Percentiles rank a stretch among this genome's conserved stretches.
Conservation (phyloP, 2,329 filamentous ascomycete species). For the Cytospora piceae region DNA sequence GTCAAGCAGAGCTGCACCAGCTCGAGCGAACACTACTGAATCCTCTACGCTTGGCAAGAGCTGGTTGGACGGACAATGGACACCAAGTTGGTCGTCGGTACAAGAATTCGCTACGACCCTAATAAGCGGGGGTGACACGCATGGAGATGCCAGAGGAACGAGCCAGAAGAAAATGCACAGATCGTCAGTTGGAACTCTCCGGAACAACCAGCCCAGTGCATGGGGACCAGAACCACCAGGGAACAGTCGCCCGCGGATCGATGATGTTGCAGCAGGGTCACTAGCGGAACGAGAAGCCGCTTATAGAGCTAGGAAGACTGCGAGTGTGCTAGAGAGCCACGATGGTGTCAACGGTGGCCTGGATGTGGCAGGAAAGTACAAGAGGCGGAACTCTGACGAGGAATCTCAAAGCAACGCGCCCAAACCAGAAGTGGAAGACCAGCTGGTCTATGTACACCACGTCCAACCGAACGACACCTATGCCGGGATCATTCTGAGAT, state of each 20-base stretch:
- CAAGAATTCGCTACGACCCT: slow-evolving; percentile 57
- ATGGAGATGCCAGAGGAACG: slow-evolving; percentile 39
- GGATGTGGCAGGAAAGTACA: slow-evolving; percentile 60
- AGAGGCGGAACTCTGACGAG: slow-evolving; percentile 72
- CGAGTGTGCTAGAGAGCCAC: slow-evolving; percentile 64
- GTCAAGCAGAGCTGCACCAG: slow-evolving; percentile 23
- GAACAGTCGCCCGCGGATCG: slow-evolving; percentile 43
- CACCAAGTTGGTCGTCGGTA: slow-evolving; percentile 59
- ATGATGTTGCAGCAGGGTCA: slow-evolving; percentile 59
- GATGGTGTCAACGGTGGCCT: slow-evolving; percentile 62
- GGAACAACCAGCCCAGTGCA: slow-evolving; percentile 36
- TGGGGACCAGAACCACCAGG: slow-evolving; percentile 58
- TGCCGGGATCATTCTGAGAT: slow-evolving; percentile 87
- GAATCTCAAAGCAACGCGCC: slow-evolving; percentile 41
- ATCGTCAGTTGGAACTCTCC: slow-evolving; percentile 34
- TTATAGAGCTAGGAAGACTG: slow-evolving; percentile 59
- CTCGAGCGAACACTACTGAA: slow-evolving; percentile 16
- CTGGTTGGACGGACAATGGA: slow-evolving; percentile 56
- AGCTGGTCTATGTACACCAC: slow-evolving; percentile 87
- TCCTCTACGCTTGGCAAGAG: slow-evolving; percentile 41
- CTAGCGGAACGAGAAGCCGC: slow-evolving; percentile 57
- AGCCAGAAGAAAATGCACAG: slow-evolving; percentile 40
- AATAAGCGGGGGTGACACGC: slow-evolving; percentile 40
- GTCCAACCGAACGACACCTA: slow-evolving; percentile 84
- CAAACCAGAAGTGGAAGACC: slow-evolving; percentile 69